Evolutionary conservation across 495 filamentous ascomycete species (phyloP).

Genomic region (Penicillium silybi): DNA sequence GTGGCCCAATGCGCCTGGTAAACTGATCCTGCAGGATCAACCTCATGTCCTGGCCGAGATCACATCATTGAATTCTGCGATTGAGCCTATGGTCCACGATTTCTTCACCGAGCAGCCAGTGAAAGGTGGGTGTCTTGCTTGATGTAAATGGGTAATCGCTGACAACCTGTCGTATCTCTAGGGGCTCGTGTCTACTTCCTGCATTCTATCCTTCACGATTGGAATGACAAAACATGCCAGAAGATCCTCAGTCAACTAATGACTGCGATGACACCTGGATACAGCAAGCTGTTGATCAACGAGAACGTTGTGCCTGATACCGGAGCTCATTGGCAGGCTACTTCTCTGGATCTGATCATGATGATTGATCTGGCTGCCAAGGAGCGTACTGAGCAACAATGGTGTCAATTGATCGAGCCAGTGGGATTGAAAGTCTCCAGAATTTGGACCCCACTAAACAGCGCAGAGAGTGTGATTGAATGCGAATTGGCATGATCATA

Average conservation of each 20-base stretch:
- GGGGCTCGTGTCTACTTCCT: slow-evolving; percentile 40
- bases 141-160: not conserved
- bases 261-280: slow-evolving; percentile 37
- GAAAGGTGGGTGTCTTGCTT: slow-evolving; percentile 32
- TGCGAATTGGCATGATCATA: not conserved
- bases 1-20: slow-evolving; percentile 25
- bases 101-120: slow-evolving; percentile 47
- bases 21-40: slow-evolving; percentile 33
- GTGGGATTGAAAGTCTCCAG: slow-evolving; percentile 31
- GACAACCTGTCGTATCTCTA: not conserved
- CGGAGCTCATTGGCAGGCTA: slow-evolving; percentile 2
- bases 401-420: slow-evolving; percentile 29
- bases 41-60: slow-evolving; percentile 14
- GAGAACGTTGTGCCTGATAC: slow-evolving; percentile 32
- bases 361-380: slow-evolving; percentile 25
- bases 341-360: slow-evolving; percentile 30
- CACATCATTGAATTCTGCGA: slow-evolving; percentile 16
- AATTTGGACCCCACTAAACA: not conserved
- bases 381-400: slow-evolving; percentile 35
- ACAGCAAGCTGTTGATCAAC: slow-evolving; percentile 35
- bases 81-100: slow-evolving; percentile 42
- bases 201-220: slow-evolving; percentile 44
- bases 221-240: slow-evolving; percentile 38
- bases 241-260: slow-evolving; percentile 34
- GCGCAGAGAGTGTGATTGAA: not conserved